phyloP scores from a whole-genome alignment of 2,329 filamentous ascomycete species.

The Fusarium clavum region DNA sequence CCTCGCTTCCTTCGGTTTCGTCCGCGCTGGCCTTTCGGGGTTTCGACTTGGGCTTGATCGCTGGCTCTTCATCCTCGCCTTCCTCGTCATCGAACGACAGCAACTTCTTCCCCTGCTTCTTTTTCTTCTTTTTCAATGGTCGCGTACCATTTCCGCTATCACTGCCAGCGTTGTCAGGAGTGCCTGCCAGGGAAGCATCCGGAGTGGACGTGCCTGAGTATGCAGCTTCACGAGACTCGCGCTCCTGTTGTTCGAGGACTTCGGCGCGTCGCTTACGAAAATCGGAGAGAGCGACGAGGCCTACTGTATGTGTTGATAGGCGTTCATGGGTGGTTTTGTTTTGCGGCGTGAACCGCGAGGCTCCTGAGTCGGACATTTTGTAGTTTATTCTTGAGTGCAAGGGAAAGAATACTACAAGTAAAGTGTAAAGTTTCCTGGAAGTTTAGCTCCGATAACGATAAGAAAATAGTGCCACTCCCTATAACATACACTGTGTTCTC shows the following conservation, averaged over 20 bases:
- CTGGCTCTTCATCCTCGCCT: conserved; percentile 63
- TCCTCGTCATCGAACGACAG: conserved; percentile 78
- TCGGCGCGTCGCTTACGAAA: conserved; percentile 96
- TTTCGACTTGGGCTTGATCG: conserved; percentile 45
- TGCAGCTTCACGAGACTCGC: conserved; percentile 76
- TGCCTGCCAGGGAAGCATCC: conserved; percentile 61
- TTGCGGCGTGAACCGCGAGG: conserved; percentile 78
- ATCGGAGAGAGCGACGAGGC: conserved; percentile 90
- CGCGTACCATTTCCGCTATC: conserved; percentile 44
- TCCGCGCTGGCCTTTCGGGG: conserved; percentile 53
- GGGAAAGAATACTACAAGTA: neutral
- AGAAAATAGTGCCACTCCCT: neutral
- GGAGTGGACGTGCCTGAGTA: conserved; percentile 60
- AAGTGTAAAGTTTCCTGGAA: conserved; percentile 1
- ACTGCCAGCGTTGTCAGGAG: conserved; percentile 58
- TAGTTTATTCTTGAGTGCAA: neutral
- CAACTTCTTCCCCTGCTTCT: conserved; percentile 60
- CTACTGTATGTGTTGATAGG: conserved; percentile 87
- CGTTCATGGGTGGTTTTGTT: conserved; percentile 82
- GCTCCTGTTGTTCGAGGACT: conserved; percentile 90
- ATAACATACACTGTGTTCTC: neutral
- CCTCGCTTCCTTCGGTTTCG: conserved; percentile 46
- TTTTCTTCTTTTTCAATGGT: conserved; percentile 53
- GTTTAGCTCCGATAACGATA: conserved; percentile 21
- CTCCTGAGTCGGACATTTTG: conserved; percentile 56